Percentiles rank a stretch among this genome's conserved stretches.
Evolutionary conservation across 257 asterid genomes (phyloP).

Genomic region (Solanum infundibuliforme): DNA sequence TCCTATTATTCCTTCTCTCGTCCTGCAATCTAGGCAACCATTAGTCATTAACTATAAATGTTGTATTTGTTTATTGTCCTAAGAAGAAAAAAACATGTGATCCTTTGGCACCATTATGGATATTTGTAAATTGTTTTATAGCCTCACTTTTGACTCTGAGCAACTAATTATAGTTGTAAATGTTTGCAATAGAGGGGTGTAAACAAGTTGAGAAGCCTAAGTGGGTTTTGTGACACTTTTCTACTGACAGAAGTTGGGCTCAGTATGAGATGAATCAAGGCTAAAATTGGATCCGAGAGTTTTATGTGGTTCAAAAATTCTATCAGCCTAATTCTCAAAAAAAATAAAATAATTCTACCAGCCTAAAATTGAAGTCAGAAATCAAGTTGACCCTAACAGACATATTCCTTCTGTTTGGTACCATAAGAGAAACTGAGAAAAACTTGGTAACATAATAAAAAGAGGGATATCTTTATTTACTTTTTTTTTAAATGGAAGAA

Average conservation of each 20-base stretch:
- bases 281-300: neutral
- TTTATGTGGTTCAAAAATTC: neutral
- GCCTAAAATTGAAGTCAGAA: no score
- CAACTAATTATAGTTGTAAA: neutral
- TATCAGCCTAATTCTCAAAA: no score
- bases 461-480: neutral
- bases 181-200: neutral
- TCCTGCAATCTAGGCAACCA: neutral
- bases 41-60: neutral
- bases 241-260: neutral
- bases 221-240: neutral
- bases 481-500: neutral
- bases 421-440: neutral
- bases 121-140: neutral
- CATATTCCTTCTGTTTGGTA: neutral
- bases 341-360: neutral
- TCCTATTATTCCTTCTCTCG: neutral
- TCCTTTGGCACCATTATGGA: neutral
- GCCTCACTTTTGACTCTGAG: neutral
- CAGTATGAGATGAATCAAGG: neutral
- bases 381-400: neutral
- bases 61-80: neutral
- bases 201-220: neutral
- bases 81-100: neutral
- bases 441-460: neutral